phyloP scores from a whole-genome alignment of 805 yeast species.

The Yamadazyma takamatsuzukensis region DNA sequence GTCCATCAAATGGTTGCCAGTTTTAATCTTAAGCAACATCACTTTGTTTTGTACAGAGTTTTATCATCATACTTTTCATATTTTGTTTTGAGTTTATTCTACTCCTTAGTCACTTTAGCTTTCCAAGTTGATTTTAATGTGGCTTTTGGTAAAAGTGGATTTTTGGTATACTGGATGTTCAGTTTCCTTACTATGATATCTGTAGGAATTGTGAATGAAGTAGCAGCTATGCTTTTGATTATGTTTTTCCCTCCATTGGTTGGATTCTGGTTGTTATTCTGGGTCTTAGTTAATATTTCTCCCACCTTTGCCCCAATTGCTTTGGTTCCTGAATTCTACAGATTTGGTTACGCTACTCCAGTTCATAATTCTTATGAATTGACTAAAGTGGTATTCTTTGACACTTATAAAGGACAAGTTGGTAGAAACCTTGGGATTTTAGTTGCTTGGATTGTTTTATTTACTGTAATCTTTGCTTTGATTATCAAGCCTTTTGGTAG shows the following conservation, averaged over 20 bases:
- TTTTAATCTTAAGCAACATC: conserved; percentile 36
- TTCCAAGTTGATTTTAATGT: conserved; percentile 58
- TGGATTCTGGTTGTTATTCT: conserved; percentile 69
- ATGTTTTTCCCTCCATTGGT: conserved; percentile 56
- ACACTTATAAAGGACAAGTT: conserved; percentile 52
- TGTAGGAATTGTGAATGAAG: conserved; percentile 73
- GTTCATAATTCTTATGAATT: conserved; percentile 63
- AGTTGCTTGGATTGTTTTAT: conserved; percentile 56
- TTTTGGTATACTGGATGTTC: conserved; percentile 70
- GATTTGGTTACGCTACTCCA: conserved; percentile 69
- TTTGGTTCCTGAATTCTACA: conserved; percentile 51
- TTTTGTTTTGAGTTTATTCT: conserved; percentile 55
- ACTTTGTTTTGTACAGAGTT: conserved; percentile 52
- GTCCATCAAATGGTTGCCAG: conserved; percentile 50
- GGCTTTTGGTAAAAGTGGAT: conserved; percentile 66
- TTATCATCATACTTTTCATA: conserved; percentile 49
- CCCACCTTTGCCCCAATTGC: conserved; percentile 68
- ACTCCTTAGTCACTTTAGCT: conserved; percentile 60
- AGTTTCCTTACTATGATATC: conserved; percentile 68
- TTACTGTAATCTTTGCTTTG: conserved; percentile 42
- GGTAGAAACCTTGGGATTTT: conserved; percentile 62
- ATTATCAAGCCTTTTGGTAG: conserved; percentile 40
- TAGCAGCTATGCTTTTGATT: conserved; percentile 50
- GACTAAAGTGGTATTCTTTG: conserved; percentile 54
- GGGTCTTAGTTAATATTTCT: conserved; percentile 67